Evolutionary conservation across 192 early-diverging fungal species (phyloP).

Genomic region (Geranomyces variabilis): DNA sequence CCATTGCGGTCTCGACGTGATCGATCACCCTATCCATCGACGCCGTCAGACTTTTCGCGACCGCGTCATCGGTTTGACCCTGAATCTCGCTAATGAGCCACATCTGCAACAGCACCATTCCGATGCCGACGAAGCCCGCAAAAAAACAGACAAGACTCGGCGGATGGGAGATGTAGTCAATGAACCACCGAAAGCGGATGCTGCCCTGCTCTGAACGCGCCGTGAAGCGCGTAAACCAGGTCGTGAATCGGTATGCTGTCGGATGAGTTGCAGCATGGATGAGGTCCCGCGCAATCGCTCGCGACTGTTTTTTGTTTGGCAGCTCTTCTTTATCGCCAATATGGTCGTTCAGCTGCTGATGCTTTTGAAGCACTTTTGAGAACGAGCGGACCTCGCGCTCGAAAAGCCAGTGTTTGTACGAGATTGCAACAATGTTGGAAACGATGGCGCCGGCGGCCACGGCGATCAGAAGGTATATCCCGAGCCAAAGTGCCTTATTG

Average conservation of each 20-base stretch:
- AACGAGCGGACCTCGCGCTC: slow-evolving; percentile 11
- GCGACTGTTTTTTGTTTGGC: neutral
- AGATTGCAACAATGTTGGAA: slow-evolving; percentile 2
- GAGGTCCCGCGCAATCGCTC: slow-evolving; percentile 15
- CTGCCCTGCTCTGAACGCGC: neutral
- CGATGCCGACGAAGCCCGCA: slow-evolving; percentile 21
- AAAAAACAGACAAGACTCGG: slow-evolving; percentile 25
- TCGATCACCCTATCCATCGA: slow-evolving; percentile 8
- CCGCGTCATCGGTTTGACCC: neutral
- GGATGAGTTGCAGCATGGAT: slow-evolving; percentile 17
- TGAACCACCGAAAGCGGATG: slow-evolving; percentile 32
- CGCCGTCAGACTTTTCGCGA: neutral
- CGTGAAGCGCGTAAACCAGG: neutral
- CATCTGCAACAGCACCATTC: slow-evolving; percentile 18
- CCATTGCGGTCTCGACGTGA: slow-evolving; percentile 10
- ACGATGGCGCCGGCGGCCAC: slow-evolving; percentile 5
- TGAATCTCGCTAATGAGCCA: slow-evolving; percentile 9
- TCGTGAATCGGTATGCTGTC: slow-evolving; percentile 7
- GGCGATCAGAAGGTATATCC: slow-evolving; percentile 5
- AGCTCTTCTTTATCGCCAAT: neutral
- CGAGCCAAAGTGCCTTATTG: slow-evolving; percentile 4
- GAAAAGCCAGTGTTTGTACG: slow-evolving; percentile 16
- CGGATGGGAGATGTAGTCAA: slow-evolving; percentile 29
- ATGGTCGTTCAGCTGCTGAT: neutral
- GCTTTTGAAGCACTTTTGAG: slow-evolving; percentile 1